These are phyloP conservation scores for Cyathus striatus DNA, from an alignment of 768 basidiomycete species.

Conservation along the genomic window DNA sequence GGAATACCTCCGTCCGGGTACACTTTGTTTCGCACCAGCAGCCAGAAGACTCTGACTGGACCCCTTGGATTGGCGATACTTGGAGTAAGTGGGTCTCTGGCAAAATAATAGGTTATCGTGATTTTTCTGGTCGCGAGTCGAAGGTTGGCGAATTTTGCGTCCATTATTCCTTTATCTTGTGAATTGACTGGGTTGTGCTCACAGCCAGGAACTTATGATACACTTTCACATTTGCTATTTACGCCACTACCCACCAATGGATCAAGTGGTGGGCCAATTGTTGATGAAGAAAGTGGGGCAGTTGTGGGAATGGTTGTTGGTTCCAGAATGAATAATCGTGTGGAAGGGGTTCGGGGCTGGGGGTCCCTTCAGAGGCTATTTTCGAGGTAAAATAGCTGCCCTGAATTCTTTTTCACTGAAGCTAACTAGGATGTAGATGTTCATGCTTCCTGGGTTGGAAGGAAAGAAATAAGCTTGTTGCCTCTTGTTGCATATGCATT, in stretches of 20 bases:
- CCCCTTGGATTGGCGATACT: constrained; percentile 46
- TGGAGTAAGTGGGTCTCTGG: constrained; percentile 52
- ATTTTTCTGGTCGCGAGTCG: constrained; percentile 53
- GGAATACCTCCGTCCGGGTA: constrained; percentile 39
- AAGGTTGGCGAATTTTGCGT: too few relatives aligned
- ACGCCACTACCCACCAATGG: constrained; percentile 52
- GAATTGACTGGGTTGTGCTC: neutral
- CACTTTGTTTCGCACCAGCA: constrained; percentile 47
- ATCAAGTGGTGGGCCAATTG: constrained; percentile 66
- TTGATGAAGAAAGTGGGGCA: constrained; percentile 55
- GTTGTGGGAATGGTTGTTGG: constrained; percentile 65
- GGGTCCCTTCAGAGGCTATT: constrained; percentile 59
- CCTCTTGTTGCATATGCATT: too few relatives aligned
- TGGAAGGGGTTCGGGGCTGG: constrained; percentile 56
- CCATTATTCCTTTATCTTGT: neutral
- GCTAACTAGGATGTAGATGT: constrained; percentile 40
- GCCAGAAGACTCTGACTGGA: constrained; percentile 35
- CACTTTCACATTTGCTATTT: constrained; percentile 53
- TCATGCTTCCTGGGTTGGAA: constrained; percentile 43
- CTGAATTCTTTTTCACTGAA: neutral
- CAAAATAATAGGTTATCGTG: constrained; percentile 51
- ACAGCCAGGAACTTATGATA: constrained; percentile 67
- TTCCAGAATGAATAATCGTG: constrained; percentile 48
- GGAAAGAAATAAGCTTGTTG: constrained; percentile 22
- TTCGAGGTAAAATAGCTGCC: constrained; percentile 47